A percentile compares a stretch with the other conserved stretches of the same genome.
These are phyloP conservation scores for Elsinoe ampelina DNA, from an alignment of 2,329 filamentous ascomycete species.

Conservation along the genomic window DNA sequence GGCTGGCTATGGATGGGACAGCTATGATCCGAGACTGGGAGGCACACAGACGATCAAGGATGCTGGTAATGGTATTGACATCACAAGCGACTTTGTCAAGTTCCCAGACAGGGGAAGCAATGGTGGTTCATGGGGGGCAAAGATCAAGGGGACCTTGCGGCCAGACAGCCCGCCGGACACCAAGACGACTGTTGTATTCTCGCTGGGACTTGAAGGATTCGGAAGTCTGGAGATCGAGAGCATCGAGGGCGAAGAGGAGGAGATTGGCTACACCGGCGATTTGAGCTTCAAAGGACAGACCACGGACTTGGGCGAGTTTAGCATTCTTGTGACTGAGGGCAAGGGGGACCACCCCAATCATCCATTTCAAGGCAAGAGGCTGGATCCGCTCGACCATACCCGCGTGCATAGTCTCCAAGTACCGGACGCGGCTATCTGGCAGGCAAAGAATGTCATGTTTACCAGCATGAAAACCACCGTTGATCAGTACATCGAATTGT, in stretches of 20 bases:
- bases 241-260: constrained; percentile 39
- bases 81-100: constrained; percentile 91
- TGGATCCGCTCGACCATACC: constrained; percentile 66
- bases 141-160: constrained; percentile 72
- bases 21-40: constrained; percentile 82
- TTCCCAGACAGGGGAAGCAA: constrained; percentile 66
- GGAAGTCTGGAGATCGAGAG: constrained; percentile 55
- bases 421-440: constrained; percentile 67
- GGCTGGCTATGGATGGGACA: constrained; percentile 94
- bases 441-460: constrained; percentile 61
- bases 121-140: constrained; percentile 84
- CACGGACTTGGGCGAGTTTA: constrained; percentile 66
- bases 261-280: constrained; percentile 49
- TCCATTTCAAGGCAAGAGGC: constrained; percentile 54
- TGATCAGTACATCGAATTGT: constrained; percentile 49
- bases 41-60: constrained; percentile 89
- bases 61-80: constrained; percentile 74
- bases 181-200: constrained; percentile 73
- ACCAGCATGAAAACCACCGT: constrained; percentile 54
- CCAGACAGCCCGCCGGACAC: constrained; percentile 56
- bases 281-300: constrained; percentile 65
- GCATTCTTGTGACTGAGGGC: constrained; percentile 61
- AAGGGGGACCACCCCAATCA: constrained; percentile 49
- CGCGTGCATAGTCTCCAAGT: constrained; percentile 63
- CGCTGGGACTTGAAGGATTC: constrained; percentile 68